Evolutionary conservation across 257 asterid species (phyloP), one percentile per base, ranked within the genome.

Genomic region (Gynochthodes officinalis): DNA sequence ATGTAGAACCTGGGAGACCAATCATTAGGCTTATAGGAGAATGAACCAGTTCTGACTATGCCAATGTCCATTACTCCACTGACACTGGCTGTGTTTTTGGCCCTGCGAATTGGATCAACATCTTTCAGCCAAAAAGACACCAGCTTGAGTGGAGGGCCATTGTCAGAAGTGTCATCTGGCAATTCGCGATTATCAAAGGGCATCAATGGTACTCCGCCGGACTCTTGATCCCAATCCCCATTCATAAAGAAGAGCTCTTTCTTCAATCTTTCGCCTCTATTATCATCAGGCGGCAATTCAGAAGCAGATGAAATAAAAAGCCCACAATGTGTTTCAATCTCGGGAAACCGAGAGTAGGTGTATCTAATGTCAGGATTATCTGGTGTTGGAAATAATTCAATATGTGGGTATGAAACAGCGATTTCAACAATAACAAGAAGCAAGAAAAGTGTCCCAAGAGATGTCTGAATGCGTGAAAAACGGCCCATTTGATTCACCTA

Each of bases 41-140:
- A 35, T 15, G 33, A 19, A 42, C 25, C 61, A 27, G 23, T 55
- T 66, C 67, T 74, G n/a, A 48, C 8, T 27, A 37, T 55, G 37
- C 66, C 65, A 25, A 65, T 74, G 25, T 52, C 60, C 78, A 66
- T 40, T 32, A 46, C 59, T 27, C 78, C 78, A 30, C 73, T 66
- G 7, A 74, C 37, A 66, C 73, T 74, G 7, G 32, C 61, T 7
- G 78, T 27, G 64, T 62, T 61, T 25, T 61, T 75, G 18, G 75
- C 71, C 54, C 69, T 63, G 27, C 79, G 75, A 32, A 21, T 19
- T 4, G 79, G 75, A 70, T 69, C 74, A 27, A 75, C 71, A 49
- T 75, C 71, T 59, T 48, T 59, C 16, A 69, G 44, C 79, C 79
- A 75, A 43, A 75, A 75, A 44, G 79, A 75, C 18, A 39, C 79